phyloP scores from a whole-genome alignment of 305 asterid species.

The Fraxinus platypoda region DNA sequence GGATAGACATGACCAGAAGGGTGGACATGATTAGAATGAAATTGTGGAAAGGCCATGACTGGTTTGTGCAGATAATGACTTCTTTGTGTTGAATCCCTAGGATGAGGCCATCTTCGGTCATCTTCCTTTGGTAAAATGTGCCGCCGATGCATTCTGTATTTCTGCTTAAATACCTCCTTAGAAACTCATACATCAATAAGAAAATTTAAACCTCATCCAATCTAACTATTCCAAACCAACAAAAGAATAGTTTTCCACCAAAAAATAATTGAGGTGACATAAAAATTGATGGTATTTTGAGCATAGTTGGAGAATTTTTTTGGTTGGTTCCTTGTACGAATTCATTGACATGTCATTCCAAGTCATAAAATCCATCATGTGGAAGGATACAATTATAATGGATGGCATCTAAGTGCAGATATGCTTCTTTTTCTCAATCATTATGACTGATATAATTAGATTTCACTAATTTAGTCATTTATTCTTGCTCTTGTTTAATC shows the following conservation, averaged over 20 bases:
- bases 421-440: neutral
- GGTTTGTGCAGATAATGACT: constrained; percentile 36
- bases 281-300: neutral
- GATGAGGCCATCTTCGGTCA: constrained; percentile 34
- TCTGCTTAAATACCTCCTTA: constrained; percentile 29
- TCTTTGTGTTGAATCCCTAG: constrained; percentile 31
- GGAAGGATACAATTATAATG: neutral
- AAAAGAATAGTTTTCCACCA: neutral
- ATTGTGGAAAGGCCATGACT: constrained; percentile 43
- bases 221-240: neutral
- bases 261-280: neutral
- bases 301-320: neutral
- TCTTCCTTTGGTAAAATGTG: constrained; percentile 47
- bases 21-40: constrained; percentile 33
- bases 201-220: neutral
- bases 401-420: neutral
- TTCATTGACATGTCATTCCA: neutral
- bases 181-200: neutral
- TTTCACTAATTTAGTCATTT: neutral
- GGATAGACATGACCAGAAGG: constrained; percentile 38
- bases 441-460: neutral
- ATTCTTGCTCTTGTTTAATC: neutral
- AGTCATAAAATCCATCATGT: neutral
- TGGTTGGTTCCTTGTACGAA: neutral
- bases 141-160: constrained; percentile 46